Conservation (phyloP, 495 filamentous ascomycete species). For the Penicillium coprophilum region DNA sequence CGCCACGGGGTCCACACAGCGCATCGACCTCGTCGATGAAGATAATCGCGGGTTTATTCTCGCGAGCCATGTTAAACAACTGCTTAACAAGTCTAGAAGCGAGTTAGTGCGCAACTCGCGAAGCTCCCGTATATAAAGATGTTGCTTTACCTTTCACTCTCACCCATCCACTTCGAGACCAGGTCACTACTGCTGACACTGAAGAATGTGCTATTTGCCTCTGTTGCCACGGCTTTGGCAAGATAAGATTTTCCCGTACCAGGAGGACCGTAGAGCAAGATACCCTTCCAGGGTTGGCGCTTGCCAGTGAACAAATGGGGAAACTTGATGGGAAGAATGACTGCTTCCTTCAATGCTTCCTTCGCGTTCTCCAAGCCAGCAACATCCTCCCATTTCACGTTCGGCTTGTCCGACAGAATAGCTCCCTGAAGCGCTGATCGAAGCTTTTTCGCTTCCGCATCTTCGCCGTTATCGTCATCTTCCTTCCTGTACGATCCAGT, state of each 20-base stretch:
- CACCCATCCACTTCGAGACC: conserved; percentile 99
- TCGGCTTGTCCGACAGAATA: conserved; percentile 91
- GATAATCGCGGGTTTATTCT: conserved; percentile 97
- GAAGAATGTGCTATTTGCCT: conserved; percentile 99
- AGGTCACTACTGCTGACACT: conserved; percentile 95
- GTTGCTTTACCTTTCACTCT: conserved; percentile 77
- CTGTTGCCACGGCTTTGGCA: conserved; percentile 95
- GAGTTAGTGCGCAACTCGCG: background rate
- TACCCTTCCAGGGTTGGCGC: conserved; percentile 96
- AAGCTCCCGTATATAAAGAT: background rate
- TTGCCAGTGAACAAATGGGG: conserved; percentile 97
- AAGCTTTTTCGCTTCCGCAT: conserved; percentile 93
- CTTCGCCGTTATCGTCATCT: conserved; percentile 67
- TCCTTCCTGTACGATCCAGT: conserved; percentile 42
- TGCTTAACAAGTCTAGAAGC: conserved; percentile 82
- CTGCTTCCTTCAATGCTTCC: conserved; percentile 96
- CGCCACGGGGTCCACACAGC: conserved; percentile 90
- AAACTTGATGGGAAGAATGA: conserved; percentile 96
- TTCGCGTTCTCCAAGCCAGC: conserved; percentile 95
- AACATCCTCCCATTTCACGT: conserved; percentile 96
- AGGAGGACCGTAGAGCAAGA: conserved; percentile 92
- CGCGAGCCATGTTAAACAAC: conserved; percentile 94
- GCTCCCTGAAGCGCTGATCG: conserved; percentile 86
- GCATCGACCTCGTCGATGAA: conserved; percentile 99
- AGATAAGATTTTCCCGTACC: conserved; percentile 97